phyloP scores from a whole-genome alignment of 1,284 basidiomycete species.

The Ceratobasidium sp. region DNA sequence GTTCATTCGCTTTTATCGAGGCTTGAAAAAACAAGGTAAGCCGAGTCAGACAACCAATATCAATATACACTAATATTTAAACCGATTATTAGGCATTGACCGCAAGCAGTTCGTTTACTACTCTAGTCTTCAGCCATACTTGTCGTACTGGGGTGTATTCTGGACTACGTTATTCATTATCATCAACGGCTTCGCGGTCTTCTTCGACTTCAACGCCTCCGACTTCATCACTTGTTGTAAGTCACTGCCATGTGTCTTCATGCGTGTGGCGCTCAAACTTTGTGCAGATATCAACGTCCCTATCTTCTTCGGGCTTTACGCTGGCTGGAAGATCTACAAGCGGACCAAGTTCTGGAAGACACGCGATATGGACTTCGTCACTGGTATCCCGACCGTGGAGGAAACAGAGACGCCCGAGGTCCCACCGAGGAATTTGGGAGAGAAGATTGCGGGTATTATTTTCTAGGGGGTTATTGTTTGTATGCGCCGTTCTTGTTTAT shows the following conservation, averaged over 20 bases:
- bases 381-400: slow-evolving; percentile 60
- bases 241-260: too few species aligned
- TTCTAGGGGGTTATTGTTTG: slow-evolving; percentile 56
- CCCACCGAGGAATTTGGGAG: slow-evolving; percentile 60
- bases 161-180: slow-evolving; percentile 33
- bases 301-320: slow-evolving; percentile 58
- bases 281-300: slow-evolving; percentile 58
- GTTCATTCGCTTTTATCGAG: slow-evolving; percentile 59
- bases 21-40: slow-evolving; percentile 61
- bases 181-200: slow-evolving; percentile 56
- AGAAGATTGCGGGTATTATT: slow-evolving; percentile 59
- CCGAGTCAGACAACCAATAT: too few species aligned
- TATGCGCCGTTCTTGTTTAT: slow-evolving; percentile 33
- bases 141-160: slow-evolving; percentile 54
- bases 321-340: slow-evolving; percentile 62
- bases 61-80: too few species aligned
- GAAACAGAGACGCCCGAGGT: slow-evolving; percentile 54
- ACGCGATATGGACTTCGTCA: slow-evolving; percentile 62
- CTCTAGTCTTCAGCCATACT: slow-evolving; percentile 57
- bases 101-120: slow-evolving; percentile 62
- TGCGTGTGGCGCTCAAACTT: slow-evolving; percentile 55
- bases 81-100: too few species aligned
- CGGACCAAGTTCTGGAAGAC: slow-evolving; percentile 57
- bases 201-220: slow-evolving; percentile 59
- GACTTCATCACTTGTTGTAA: too few species aligned